These are phyloP conservation scores for Rhodomyrtus tomentosa DNA, from an alignment of 345 rosid genomes.

Conservation along the genomic window DNA sequence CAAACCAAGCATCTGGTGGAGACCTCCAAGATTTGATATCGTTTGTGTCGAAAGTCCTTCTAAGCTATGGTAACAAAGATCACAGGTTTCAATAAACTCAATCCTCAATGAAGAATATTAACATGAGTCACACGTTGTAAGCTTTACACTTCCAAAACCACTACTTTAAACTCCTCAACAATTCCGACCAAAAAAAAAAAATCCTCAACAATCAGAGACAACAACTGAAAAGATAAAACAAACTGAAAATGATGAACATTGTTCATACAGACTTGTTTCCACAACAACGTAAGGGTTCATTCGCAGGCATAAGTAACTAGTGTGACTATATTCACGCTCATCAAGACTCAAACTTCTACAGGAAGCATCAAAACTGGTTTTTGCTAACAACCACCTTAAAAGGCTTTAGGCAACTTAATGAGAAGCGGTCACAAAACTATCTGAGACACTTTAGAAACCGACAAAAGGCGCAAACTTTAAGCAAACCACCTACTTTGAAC, in stretches of 20 bases:
- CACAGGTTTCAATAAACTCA: neutral
- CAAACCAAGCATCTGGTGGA: conserved; percentile 44
- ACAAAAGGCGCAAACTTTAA: neutral
- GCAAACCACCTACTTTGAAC: neutral
- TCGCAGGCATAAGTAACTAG: neutral
- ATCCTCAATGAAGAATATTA: neutral
- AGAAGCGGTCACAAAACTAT: neutral
- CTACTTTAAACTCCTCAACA: neutral
- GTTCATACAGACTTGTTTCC: neutral
- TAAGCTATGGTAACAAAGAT: neutral
- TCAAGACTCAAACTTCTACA: too few species aligned
- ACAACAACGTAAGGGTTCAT: neutral
- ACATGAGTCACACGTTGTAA: neutral
- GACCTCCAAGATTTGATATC: conserved; percentile 49
- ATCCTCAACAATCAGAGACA: neutral
- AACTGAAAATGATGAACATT: neutral
- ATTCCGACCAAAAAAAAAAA: too few species aligned
- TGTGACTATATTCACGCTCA: too few species aligned
- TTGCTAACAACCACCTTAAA: neutral
- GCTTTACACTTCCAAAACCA: neutral
- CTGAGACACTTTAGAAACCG: neutral
- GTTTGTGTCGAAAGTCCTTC: neutral
- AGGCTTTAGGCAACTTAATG: neutral
- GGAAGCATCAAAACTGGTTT: too few species aligned
- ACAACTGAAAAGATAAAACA: neutral